A percentile compares a stretch with the other conserved stretches of the same genome.
Evolutionary conservation across 1,284 basidiomycete species (phyloP).

Genomic region (Puccinia triticina): DNA sequence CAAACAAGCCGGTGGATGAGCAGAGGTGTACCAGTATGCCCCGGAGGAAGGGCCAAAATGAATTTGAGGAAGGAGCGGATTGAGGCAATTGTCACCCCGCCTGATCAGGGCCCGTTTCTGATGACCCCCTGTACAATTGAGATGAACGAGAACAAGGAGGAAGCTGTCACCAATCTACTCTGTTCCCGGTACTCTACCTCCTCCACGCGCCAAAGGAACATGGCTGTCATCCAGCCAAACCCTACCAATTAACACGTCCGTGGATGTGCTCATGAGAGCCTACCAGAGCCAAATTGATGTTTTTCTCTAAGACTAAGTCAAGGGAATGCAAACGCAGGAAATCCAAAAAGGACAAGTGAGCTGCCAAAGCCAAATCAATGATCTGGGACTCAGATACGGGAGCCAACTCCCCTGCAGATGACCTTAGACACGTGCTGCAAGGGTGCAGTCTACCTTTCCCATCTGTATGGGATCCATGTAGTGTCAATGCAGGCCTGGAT

Average conservation of each 20-base stretch:
- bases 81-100: slow-evolving; percentile 51
- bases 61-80: background rate
- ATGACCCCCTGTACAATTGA: slow-evolving; percentile 79
- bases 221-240: slow-evolving; percentile 59
- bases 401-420: slow-evolving; percentile 60
- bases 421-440: slow-evolving; percentile 78
- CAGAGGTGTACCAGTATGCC: slow-evolving; percentile 30
- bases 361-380: slow-evolving; percentile 80
- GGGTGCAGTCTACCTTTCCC: slow-evolving; percentile 82
- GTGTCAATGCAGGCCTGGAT: slow-evolving; percentile 71
- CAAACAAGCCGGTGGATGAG: background rate
- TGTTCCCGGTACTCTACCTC: slow-evolving; percentile 66
- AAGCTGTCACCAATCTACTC: slow-evolving; percentile 64
- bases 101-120: slow-evolving; percentile 82
- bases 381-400: slow-evolving; percentile 67
- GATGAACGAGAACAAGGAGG: slow-evolving; percentile 65
- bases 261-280: slow-evolving; percentile 74
- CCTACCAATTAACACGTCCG: slow-evolving; percentile 22
- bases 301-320: slow-evolving; percentile 86
- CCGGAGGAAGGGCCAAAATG: background rate
- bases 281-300: slow-evolving; percentile 85
- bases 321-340: slow-evolving; percentile 61
- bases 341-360: background rate
- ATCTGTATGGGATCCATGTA: slow-evolving; percentile 82
- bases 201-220: slow-evolving; percentile 60